Percentiles rank a stretch among this genome's conserved stretches.
These are phyloP conservation scores for Neoscytalidium dimidiatum DNA, from an alignment of 2,329 filamentous ascomycete species.

Conservation along the genomic window DNA sequence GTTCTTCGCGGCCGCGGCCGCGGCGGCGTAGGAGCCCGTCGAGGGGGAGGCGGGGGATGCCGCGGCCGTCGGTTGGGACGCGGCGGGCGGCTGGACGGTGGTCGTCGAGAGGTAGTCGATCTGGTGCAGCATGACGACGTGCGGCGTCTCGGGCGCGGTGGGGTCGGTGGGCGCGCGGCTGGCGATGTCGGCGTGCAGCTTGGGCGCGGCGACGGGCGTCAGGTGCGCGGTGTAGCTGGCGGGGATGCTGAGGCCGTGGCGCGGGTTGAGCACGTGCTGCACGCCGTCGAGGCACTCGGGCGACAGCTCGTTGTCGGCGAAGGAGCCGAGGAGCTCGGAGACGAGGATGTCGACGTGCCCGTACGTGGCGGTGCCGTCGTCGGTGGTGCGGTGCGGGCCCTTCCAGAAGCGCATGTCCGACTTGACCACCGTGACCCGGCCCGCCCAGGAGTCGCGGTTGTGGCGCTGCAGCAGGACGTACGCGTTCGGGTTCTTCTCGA, in stretches of 20 bases:
- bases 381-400: constrained; percentile 67
- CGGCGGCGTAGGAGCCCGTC: not conserved
- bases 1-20: not conserved
- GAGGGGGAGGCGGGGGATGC: not conserved
- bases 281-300: constrained; percentile 97
- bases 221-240: constrained; percentile 90
- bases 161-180: constrained; percentile 61
- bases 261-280: constrained; percentile 79
- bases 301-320: constrained; percentile 94
- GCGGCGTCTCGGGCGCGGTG: constrained; percentile 84
- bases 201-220: constrained; percentile 87
- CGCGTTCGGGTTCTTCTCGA: constrained; percentile 98
- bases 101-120: constrained; percentile 78
- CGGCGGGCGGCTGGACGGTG: not conserved
- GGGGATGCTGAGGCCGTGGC: constrained; percentile 89
- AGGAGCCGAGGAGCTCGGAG: constrained; percentile 91
- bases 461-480: constrained; percentile 89
- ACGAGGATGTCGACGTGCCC: constrained; percentile 87
- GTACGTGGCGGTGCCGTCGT: constrained; percentile 54
- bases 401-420: constrained; percentile 98
- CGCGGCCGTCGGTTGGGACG: not conserved
- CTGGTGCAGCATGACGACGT: constrained; percentile 89
- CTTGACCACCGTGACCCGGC: constrained; percentile 82
- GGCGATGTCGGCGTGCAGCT: constrained; percentile 78
- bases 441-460: constrained; percentile 77